A percentile compares a stretch with the other conserved stretches of the same genome.
Conservation (phyloP, 345 rosid species). For the Moringa oleifera region DNA sequence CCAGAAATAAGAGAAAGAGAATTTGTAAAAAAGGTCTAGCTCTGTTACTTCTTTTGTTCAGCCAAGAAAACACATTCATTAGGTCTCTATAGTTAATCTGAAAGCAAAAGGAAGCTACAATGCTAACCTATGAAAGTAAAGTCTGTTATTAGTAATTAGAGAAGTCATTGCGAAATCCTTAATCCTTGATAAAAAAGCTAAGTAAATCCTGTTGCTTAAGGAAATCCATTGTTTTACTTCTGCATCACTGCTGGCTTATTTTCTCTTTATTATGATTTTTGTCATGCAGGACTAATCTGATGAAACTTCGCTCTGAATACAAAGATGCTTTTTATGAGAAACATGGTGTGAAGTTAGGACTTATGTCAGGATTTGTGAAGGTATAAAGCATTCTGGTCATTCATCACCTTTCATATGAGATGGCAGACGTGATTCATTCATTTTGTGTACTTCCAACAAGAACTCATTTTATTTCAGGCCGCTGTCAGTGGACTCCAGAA, state of each 20-base stretch:
- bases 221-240: too few relatives aligned
- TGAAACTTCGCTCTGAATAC: constrained; percentile 94
- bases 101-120: too few relatives aligned
- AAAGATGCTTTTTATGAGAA: constrained; percentile 93
- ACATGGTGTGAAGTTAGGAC: constrained; percentile 96
- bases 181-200: too few relatives aligned
- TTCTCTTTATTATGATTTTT: constrained; percentile 5
- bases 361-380: constrained; percentile 97
- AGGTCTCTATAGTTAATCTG: too few relatives aligned
- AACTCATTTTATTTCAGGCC: constrained; percentile 48
- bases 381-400: constrained; percentile 23
- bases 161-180: too few relatives aligned
- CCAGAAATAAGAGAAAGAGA: too few relatives aligned
- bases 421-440: neutral
- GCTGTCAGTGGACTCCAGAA: constrained; percentile 94
- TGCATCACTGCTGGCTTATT: neutral
- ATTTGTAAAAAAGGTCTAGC: too few relatives aligned
- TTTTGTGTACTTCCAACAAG: neutral
- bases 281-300: constrained; percentile 81
- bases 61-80: too few relatives aligned
- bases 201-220: too few relatives aligned
- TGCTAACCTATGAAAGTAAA: too few relatives aligned
- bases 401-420: neutral
- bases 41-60: too few relatives aligned
- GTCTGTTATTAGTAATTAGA: too few relatives aligned